Base-by-base conservation (phyloP, 2,329 filamentous ascomycete species). In the Diplocarpon rosae region DNA sequence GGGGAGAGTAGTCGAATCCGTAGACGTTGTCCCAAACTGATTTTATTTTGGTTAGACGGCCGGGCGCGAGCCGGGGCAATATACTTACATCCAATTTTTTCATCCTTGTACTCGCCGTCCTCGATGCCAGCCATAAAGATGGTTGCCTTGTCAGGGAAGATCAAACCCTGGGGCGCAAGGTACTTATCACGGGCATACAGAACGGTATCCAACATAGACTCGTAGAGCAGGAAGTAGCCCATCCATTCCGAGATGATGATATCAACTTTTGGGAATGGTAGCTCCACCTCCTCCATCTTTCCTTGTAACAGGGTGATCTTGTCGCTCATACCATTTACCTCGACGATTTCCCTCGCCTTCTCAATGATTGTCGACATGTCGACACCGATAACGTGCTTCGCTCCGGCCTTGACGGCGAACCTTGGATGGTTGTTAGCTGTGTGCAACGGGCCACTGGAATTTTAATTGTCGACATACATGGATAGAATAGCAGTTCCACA, bases 211-310 rank as follows among this genome's bases (percentile, higher is more conserved):
- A 98, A 69, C 92, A 98, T 98, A 77, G 78, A 85, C 78, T 98
- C 92, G 69, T 98, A 98, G 50, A 98, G 80, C 42, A 98, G 72
- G 73, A 96, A 96, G 72, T 98, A 98, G 29, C 92, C 92, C 92
- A 98, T 98, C 92, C 92, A 98, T 73, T 98, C 92, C 1, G 90
- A 96, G 65, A 98, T 94, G 69, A 98, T 98, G 64, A 98, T 98
- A 63, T 98, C 92, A 54, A 98, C 92, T 69, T 96, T 85, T 61
- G 87, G 83, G 68, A 84, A 95, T 15, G 92, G 92, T 51, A 98
- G 73, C 61, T 84, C 73, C 37, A 98, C 88, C 70, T 98, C 92
- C 72, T 98, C 92, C 92, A 98, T 98, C 78, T 98, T 98, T 65
- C 92, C 92, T 72, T 96, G 92, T 53, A 98, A 78, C 48, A 98